A percentile compares a stretch with the other conserved stretches of the same genome.
Conservation (phyloP, 2,329 filamentous ascomycete genomes). For the Aspergillus tamarii region DNA sequence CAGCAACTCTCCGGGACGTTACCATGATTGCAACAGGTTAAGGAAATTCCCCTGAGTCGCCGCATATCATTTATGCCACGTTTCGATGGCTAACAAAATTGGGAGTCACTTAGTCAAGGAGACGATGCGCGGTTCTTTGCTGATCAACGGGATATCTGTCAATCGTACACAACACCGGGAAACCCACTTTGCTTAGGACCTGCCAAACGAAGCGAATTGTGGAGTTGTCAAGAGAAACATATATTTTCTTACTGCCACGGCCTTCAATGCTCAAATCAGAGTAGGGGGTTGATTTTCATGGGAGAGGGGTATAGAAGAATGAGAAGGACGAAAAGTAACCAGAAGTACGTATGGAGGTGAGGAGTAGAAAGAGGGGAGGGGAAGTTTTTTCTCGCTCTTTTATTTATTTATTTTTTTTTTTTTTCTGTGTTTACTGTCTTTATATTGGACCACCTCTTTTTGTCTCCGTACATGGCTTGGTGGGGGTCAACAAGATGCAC, state of each 20-base stretch:
- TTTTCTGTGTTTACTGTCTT: background rate
- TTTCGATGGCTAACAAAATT: slow-evolving; percentile 15
- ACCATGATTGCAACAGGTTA: slow-evolving; percentile 8
- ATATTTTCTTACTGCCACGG: slow-evolving; percentile 9
- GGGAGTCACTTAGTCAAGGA: background rate
- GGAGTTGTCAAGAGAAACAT: background rate
- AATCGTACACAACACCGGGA: slow-evolving; percentile 9
- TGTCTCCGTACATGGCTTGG: slow-evolving; percentile 17
- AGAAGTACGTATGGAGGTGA: slow-evolving; percentile 10
- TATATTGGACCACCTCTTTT: slow-evolving; percentile 8
- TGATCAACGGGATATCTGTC: slow-evolving; percentile 6
- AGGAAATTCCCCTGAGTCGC: slow-evolving; percentile 15
- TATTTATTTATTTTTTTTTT: background rate
- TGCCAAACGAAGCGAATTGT: slow-evolving; percentile 4
- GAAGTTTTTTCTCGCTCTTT: background rate
- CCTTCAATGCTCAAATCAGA: background rate
- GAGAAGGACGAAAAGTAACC: background rate
- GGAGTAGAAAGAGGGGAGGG: background rate
- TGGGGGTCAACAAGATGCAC: slow-evolving; percentile 23
- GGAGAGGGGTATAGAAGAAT: background rate
- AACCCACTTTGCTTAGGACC: slow-evolving; percentile 10
- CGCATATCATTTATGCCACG: slow-evolving; percentile 21
- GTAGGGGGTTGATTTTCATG: background rate
- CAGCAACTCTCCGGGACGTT: slow-evolving; percentile 17
- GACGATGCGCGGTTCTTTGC: background rate